phyloP scores from a whole-genome alignment of 352 stramenopile genomes.

The Plasmopara muralis region DNA sequence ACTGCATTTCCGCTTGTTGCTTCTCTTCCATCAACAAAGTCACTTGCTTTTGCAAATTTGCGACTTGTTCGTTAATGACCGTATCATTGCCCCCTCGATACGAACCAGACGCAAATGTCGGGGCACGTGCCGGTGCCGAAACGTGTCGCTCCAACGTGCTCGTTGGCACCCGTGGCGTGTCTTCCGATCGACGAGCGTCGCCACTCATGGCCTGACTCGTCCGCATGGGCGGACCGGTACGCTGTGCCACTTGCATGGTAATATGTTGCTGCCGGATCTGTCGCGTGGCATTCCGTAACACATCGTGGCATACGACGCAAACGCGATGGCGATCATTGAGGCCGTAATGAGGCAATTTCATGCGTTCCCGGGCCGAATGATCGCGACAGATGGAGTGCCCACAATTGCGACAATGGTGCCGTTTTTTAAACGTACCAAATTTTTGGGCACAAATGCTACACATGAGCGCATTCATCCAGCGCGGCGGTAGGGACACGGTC shows the following conservation, averaged over 20 bases:
- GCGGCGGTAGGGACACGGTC: slow-evolving; percentile 62
- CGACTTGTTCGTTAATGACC: slow-evolving; percentile 73
- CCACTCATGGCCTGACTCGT: slow-evolving; percentile 17
- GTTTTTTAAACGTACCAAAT: slow-evolving; percentile 75
- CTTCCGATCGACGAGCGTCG: slow-evolving; percentile 51
- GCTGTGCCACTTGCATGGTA: slow-evolving; percentile 27
- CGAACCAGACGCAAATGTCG: slow-evolving; percentile 11
- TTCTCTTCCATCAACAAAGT: slow-evolving; percentile 83
- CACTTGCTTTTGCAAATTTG: slow-evolving; percentile 79
- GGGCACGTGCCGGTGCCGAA: slow-evolving; percentile 53
- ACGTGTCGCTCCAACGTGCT: slow-evolving; percentile 65
- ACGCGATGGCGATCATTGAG: slow-evolving; percentile 74
- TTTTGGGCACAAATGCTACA: slow-evolving; percentile 84
- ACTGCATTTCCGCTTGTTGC: slow-evolving; percentile 63
- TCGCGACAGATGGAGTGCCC: slow-evolving; percentile 81
- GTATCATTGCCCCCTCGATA: slow-evolving; percentile 26
- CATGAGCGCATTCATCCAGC: slow-evolving; percentile 77
- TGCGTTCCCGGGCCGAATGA: slow-evolving; percentile 76
- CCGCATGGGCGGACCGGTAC: slow-evolving; percentile 12
- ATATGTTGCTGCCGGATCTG: slow-evolving; percentile 28
- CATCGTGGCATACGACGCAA: slow-evolving; percentile 74
- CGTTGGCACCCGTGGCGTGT: slow-evolving; percentile 29
- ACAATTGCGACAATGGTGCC: slow-evolving; percentile 85
- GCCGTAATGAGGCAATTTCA: slow-evolving; percentile 77
- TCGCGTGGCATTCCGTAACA: slow-evolving; percentile 49